These are phyloP conservation scores for Cladosporium phlei DNA, from an alignment of 2,329 filamentous ascomycete species.

Conservation along the genomic window DNA sequence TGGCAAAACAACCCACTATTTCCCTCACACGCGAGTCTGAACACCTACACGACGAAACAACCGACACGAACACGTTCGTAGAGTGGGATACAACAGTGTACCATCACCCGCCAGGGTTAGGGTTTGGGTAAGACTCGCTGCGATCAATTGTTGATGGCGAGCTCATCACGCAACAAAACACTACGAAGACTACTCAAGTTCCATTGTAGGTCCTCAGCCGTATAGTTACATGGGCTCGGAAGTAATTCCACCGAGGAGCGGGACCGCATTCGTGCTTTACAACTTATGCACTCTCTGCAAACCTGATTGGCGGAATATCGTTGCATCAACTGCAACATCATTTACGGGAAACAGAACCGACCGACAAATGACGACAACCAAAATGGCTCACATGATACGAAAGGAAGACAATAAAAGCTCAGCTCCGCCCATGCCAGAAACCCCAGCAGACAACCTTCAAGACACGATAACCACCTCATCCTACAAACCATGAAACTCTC, in stretches of 20 bases:
- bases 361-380: background rate
- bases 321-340: background rate
- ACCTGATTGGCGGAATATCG: conserved; percentile 5
- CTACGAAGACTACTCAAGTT: too few relatives aligned
- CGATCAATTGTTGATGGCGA: too few relatives aligned
- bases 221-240: too few relatives aligned
- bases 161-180: too few relatives aligned
- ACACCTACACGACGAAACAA: too few relatives aligned
- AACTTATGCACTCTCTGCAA: background rate
- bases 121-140: too few relatives aligned
- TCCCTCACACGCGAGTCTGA: too few relatives aligned
- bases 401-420: background rate
- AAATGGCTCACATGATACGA: background rate
- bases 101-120: too few relatives aligned
- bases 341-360: background rate
- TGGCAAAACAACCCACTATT: too few relatives aligned
- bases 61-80: too few relatives aligned
- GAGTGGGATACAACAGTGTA: too few relatives aligned
- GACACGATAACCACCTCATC: background rate
- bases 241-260: background rate
- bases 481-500: conserved; percentile 5
- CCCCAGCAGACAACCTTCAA: background rate
- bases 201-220: too few relatives aligned
- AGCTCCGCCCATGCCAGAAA: background rate
- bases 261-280: background rate